Conservation (phyloP, 2,329 filamentous ascomycete species). For the Colletotrichum incanum region DNA sequence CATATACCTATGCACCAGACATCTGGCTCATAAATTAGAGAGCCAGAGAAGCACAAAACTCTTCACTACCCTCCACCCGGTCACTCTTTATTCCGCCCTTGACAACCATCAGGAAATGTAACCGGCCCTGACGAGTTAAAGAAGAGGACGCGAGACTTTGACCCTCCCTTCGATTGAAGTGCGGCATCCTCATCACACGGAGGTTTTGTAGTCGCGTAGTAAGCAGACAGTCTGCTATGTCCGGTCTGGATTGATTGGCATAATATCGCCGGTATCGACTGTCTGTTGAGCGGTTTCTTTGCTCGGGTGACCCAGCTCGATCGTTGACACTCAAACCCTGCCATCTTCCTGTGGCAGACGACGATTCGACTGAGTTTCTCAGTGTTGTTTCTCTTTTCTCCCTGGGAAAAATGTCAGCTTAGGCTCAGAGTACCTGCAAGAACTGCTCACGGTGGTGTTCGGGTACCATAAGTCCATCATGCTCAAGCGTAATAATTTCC, state of each 20-base stretch:
- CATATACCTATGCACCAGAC: not conserved
- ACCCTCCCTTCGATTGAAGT: not conserved
- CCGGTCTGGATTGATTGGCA: not conserved
- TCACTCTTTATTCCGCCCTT: not conserved
- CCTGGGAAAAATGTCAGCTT: too few species aligned
- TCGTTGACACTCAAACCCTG: too few species aligned
- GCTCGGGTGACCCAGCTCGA: not conserved
- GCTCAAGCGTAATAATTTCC: too few species aligned
- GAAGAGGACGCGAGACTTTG: not conserved
- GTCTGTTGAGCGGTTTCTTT: not conserved
- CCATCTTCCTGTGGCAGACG: too few species aligned
- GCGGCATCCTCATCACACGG: not conserved
- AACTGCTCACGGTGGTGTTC: too few species aligned
- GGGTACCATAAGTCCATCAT: too few species aligned
- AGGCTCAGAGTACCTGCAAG: too few species aligned
- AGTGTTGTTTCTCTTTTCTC: too few species aligned
- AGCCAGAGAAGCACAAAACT: not conserved
- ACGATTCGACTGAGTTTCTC: too few species aligned
- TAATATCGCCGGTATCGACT: not conserved
- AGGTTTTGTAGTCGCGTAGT: not conserved
- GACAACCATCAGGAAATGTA: too few species aligned
- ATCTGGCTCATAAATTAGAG: not conserved
- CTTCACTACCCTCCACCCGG: not conserved
- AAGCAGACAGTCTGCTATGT: not conserved
- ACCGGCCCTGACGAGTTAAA: not conserved